Conservation (phyloP, 2,329 filamentous ascomycete genomes). For the Hymenoscyphus salicellus region DNA sequence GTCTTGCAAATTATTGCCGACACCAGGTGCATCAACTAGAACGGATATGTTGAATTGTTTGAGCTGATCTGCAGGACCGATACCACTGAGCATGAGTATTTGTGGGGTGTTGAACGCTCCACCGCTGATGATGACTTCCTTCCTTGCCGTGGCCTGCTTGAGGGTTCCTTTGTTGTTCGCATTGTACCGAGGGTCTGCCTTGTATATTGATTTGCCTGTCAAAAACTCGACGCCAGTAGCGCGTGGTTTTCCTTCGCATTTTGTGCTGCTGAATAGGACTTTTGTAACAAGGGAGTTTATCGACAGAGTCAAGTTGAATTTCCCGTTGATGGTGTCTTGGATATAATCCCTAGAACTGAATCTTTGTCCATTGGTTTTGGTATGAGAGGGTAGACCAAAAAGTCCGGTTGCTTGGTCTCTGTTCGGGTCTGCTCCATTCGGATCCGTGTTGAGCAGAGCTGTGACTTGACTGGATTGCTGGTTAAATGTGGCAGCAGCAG, state of each 20-base stretch:
- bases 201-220: conserved; percentile 42
- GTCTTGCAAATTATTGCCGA: conserved; percentile 44
- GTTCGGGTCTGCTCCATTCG: conserved; percentile 6
- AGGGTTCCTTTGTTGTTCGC: conserved; percentile 22
- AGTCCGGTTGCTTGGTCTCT: conserved; percentile 8
- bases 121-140: conserved; percentile 47
- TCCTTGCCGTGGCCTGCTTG: conserved; percentile 34
- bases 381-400: conserved; percentile 8
- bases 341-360: conserved; percentile 11
- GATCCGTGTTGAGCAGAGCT: conserved; percentile 33
- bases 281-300: conserved; percentile 38
- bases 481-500: conserved; percentile 2
- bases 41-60: conserved; percentile 44
- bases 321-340: conserved; percentile 10
- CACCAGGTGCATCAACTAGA: conserved; percentile 50
- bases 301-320: conserved; percentile 10
- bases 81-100: conserved; percentile 44
- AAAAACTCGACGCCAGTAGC: conserved; percentile 44
- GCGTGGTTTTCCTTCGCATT: conserved; percentile 24
- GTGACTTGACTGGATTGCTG: conserved; percentile 18
- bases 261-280: conserved; percentile 37
- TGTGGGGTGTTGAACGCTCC: conserved; percentile 47
- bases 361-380: conserved; percentile 5
- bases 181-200: conserved; percentile 41
- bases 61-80: conserved; percentile 45